These are phyloP conservation scores for Gloeophyllum trabeum DNA, from an alignment of 768 basidiomycete genomes.

Conservation along the genomic window DNA sequence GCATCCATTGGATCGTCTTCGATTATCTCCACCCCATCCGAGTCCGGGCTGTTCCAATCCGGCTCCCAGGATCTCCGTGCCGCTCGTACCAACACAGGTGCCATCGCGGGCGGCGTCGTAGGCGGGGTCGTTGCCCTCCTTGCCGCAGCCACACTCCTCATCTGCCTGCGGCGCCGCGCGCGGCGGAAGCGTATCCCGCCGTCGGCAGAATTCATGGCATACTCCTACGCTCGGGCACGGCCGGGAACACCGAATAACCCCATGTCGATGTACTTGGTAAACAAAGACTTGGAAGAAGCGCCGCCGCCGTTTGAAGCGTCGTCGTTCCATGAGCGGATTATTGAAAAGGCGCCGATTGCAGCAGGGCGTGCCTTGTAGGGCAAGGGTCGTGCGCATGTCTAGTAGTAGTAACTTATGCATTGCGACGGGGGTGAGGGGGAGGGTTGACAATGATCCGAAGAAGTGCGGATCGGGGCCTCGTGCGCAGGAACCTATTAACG, in stretches of 20 bases:
- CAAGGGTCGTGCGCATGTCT: no score
- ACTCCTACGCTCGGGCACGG: slow-evolving; percentile 8
- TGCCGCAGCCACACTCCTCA: slow-evolving; percentile 24
- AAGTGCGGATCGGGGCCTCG: no score
- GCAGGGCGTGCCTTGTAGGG: no score
- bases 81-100: slow-evolving; percentile 24
- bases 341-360: no score
- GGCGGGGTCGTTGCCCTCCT: slow-evolving; percentile 32
- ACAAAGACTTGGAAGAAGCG: slow-evolving; percentile 7
- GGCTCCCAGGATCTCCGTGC: no score
- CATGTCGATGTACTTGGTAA: not conserved
- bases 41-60: no score
- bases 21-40: no score
- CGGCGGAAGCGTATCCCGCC: slow-evolving; percentile 38
- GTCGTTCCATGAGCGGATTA: slow-evolving; percentile 11
- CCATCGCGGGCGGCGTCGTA: slow-evolving; percentile 42
- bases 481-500: no score
- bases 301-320: slow-evolving; percentile 15
- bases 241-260: not conserved
- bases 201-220: slow-evolving; percentile 39
- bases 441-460: no score
- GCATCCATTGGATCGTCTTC: no score
- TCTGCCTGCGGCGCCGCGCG: slow-evolving; percentile 21
- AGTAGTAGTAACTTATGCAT: no score
- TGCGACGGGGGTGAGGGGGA: no score